Base-by-base conservation (phyloP, 1,284 basidiomycete genomes). In the Rhizoctonia solani region DNA sequence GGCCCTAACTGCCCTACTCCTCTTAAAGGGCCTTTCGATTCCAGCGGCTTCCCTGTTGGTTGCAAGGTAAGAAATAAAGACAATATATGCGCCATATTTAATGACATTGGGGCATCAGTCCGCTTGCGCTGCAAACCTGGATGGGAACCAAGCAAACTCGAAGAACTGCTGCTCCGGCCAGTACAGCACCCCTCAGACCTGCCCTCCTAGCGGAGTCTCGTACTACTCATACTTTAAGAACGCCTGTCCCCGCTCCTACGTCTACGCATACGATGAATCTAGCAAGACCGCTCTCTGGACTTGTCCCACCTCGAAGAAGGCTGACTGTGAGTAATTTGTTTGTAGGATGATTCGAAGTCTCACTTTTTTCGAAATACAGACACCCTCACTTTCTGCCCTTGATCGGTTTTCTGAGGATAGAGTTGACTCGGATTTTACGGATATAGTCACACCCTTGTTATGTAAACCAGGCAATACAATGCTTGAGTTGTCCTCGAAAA, bases 201-300 rank as follows among this genome's bases (percentile, higher is more conserved):
- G 54, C 69, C 47, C 65, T 53, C 44, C 46, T 9, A 49, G 21
- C 23, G 55, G 61, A 1, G 54, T 68, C 19, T 53, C 55, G 2
- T 69, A 71, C 68, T 74, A 75, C 75, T 74, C 72, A 55, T 85
- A 82, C 75, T 87, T 75, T n/a, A n/a, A n/a, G n/a, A n/a, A n/a
- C n/a, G n/a, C n/a, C n/a, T n/a, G n/a, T n/a, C n/a, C n/a, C n/a
- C 72, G 50, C 23, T 69, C 68, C 2, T 69, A 69, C 59, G 68
- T 69, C 47, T 69, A 69, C 54, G 74, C 75, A 1, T 76, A 72
- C 66, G 75, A 76, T 52, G 73, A 76, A 65, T 66, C 68, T 29
- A 72, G 70, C 42, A 72, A 72, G 4, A 74, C 68, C 34, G 63
- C 68, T 0, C 29, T 69, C 19, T 66, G 39, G 37, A 54, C 34